These are phyloP conservation scores for Hyaloscypha variabilis DNA, from an alignment of 495 filamentous ascomycete genomes.

Conservation along the genomic window DNA sequence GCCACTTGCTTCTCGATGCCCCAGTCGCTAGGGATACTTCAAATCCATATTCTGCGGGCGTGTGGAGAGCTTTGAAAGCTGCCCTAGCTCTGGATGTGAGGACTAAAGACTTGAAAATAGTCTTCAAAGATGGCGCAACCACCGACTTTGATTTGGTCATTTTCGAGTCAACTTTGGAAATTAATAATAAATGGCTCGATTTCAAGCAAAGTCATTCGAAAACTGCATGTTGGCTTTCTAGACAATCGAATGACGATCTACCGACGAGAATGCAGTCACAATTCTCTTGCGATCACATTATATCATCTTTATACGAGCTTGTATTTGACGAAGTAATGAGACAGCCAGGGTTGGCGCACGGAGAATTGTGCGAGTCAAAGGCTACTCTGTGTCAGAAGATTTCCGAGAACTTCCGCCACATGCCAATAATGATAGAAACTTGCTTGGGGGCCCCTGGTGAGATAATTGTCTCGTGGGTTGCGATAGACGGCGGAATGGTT, in stretches of 20 bases:
- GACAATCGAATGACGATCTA: background rate
- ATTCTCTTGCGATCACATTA: constrained; percentile 23
- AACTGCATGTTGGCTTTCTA: constrained; percentile 11
- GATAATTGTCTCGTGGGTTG: constrained; percentile 16
- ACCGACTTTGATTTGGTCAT: constrained; percentile 22
- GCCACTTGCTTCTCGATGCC: constrained; percentile 16
- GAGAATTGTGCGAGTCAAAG: background rate
- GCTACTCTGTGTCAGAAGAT: constrained; percentile 8
- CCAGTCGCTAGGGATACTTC: background rate
- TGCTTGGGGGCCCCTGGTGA: background rate
- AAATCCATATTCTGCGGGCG: constrained; percentile 12
- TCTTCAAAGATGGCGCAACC: constrained; percentile 14
- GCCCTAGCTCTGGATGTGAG: constrained; percentile 18
- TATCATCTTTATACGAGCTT: constrained; percentile 12
- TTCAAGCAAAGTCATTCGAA: constrained; percentile 11
- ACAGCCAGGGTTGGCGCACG: background rate
- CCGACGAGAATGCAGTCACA: background rate
- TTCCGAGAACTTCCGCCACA: constrained; percentile 20
- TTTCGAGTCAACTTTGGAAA: constrained; percentile 3
- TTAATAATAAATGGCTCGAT: constrained; percentile 26
- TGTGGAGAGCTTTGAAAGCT: constrained; percentile 14
- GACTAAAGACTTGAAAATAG: constrained; percentile 12
- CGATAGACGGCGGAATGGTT: constrained; percentile 4
- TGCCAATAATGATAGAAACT: constrained; percentile 19
- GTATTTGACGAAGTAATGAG: constrained; percentile 15